A percentile compares a stretch with the other conserved stretches of the same genome.
Evolutionary conservation across 805 yeast species (phyloP).

Genomic region (Nakazawaea molendinolei): DNA sequence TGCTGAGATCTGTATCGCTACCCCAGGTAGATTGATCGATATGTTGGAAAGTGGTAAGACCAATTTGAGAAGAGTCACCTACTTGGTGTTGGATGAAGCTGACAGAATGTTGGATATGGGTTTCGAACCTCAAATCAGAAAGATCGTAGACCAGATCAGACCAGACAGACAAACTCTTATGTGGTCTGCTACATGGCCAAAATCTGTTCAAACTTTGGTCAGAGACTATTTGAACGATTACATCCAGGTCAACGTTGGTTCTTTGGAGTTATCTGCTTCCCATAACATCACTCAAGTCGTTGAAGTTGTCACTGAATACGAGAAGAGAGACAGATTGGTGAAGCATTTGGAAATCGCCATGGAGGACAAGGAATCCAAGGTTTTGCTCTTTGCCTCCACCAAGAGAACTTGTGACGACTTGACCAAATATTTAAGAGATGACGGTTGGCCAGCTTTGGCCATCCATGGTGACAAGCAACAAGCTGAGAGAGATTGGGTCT

Average conservation of each 20-base stretch:
- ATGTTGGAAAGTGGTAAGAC: slow-evolving; percentile 95
- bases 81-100: slow-evolving; percentile 96
- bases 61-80: slow-evolving; percentile 91
- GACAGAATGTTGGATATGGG: slow-evolving; percentile 99
- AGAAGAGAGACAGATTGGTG: slow-evolving; percentile 85
- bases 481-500: slow-evolving; percentile 98
- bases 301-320: slow-evolving; percentile 86
- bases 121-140: slow-evolving; percentile 98
- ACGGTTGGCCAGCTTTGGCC: slow-evolving; percentile 98
- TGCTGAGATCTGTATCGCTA: slow-evolving; percentile 92
- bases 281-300: slow-evolving; percentile 92
- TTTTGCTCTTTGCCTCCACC: slow-evolving; percentile 89
- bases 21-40: slow-evolving; percentile 98
- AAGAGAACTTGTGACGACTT: slow-evolving; percentile 97
- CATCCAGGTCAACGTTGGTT: slow-evolving; percentile 95
- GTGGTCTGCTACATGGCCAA: slow-evolving; percentile 99
- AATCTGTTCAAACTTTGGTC: slow-evolving; percentile 91
- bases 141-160: slow-evolving; percentile 91
- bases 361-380: slow-evolving; percentile 63
- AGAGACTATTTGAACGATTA: slow-evolving; percentile 87
- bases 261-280: slow-evolving; percentile 91
- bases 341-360: slow-evolving; percentile 82
- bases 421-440: slow-evolving; percentile 84
- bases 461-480: slow-evolving; percentile 98
- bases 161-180: slow-evolving; percentile 98